Percentiles rank a stretch among this genome's conserved stretches.
Evolutionary conservation across 2,329 filamentous ascomycete genomes (phyloP).

Genomic region (Byssochlamys sp.): DNA sequence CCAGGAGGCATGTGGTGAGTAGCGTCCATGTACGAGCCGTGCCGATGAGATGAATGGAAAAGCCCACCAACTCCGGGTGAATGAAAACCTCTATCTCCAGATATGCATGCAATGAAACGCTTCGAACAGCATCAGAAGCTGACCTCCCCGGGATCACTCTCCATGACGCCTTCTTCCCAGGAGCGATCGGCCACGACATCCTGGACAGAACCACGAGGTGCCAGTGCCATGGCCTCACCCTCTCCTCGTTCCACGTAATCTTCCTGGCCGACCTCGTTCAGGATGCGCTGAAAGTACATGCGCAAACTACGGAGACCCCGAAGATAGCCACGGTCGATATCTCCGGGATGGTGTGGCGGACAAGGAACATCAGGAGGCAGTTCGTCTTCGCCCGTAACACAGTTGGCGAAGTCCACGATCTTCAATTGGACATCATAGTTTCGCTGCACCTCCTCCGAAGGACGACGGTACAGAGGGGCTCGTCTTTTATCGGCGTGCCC

Average conservation of each 20-base stretch:
- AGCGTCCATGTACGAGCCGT: conserved; percentile 3
- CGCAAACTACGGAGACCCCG: conserved; percentile 69
- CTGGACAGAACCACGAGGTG: conserved; percentile 22
- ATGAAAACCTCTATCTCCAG: conserved; percentile 13
- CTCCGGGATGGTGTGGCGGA: conserved; percentile 68
- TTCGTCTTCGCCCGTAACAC: conserved; percentile 74
- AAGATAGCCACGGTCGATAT: conserved; percentile 80
- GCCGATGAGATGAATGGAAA: conserved; percentile 2
- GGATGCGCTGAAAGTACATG: conserved; percentile 78
- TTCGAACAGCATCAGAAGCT: conserved; percentile 23
- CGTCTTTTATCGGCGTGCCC: conserved; percentile 16
- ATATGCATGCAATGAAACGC: conserved; percentile 2
- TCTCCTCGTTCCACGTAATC: conserved; percentile 37
- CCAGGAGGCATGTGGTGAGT: neutral
- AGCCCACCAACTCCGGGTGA: conserved; percentile 5
- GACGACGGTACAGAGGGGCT: conserved; percentile 25
- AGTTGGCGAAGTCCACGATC: conserved; percentile 97
- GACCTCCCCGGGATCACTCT: conserved; percentile 35
- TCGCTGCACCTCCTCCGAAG: conserved; percentile 28
- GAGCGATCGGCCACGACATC: conserved; percentile 23
- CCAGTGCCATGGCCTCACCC: conserved; percentile 31
- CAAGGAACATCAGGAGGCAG: conserved; percentile 53
- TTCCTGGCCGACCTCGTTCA: conserved; percentile 58
- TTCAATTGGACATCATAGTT: conserved; percentile 61
- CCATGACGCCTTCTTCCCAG: conserved; percentile 35